Evolutionary conservation across 352 stramenopile species (phyloP), one percentile per base, ranked within the genome.

Genomic region (Globisporangium nodosum): DNA sequence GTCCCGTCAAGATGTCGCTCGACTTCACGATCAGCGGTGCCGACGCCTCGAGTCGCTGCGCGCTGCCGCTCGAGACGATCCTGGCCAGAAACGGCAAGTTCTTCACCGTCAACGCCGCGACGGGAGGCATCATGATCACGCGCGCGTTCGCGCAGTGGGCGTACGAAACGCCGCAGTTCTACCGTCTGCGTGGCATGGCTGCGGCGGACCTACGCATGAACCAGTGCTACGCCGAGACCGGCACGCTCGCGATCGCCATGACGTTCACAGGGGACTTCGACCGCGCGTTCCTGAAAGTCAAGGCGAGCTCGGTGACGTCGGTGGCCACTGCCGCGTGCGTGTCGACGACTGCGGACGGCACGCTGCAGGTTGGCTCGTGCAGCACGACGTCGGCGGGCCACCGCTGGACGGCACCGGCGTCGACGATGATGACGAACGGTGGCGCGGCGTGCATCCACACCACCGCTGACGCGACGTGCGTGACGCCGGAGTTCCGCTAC

Each of bases 151-250:
- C 64, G 20, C 54, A 75, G 31, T 70, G 65, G 64, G 54, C 57
- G 45, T 72, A 64, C 61, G 64, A 75, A 37, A 60, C 52, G 40
- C 56, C 60, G 33, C 31, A 58, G 31, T 75, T 72, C 58, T 60
- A 66, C 64, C 68, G 58, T 20, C 45, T 75, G 20, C 64, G 60
- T 8, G 68, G 68, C 48, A 69, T 75, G 60, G 68, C 53, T 11
- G 55, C 53, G 2, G 61, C 68, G 3, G 64, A 75, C 54, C 66
- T 48, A 24, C 59, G 63, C n/a, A 56, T 58, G 20, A 63, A 75
- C 55, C 64, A 72, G 61, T 75, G 68, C 55, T 72, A 70, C 48
- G 60, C 68, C 1, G 68, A 75, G 55, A 70, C 64, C 0, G 68
- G 68, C 35, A 64, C 54, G 47, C 57, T 70, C 11, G 43, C 59